Conservation (phyloP, 1,139 yeast species). For the Torulaspora pretoriensis region DNA sequence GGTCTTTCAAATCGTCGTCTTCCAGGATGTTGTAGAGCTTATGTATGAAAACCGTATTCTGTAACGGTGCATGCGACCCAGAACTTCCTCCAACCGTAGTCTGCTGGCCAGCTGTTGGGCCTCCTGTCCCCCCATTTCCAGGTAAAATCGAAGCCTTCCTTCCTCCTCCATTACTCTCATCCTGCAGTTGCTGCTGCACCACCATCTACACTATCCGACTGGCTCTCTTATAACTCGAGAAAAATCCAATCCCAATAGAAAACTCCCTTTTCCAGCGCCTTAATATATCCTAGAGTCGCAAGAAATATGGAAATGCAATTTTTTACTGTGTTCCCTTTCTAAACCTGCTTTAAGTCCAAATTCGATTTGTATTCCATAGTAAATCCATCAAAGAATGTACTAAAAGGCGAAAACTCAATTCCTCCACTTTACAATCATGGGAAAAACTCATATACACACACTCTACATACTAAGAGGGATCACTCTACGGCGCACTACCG, state of each 20-base stretch:
- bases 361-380: background rate
- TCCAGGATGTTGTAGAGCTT: conserved; percentile 62
- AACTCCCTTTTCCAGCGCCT: no score
- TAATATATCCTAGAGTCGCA: background rate
- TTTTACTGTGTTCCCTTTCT: background rate
- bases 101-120: no score
- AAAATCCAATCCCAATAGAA: no score
- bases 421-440: no score
- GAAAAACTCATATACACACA: no score
- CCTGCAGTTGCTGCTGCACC: conserved; percentile 10
- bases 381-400: background rate
- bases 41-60: conserved; percentile 56
- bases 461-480: no score
- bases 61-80: conserved; percentile 11
- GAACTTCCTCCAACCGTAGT: background rate
- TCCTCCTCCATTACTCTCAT: background rate
- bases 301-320: background rate
- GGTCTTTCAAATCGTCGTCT: conserved; percentile 47
- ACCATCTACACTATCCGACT: background rate
- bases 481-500: no score
- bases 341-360: no score
- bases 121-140: background rate
- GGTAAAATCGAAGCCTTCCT: conserved; percentile 7
- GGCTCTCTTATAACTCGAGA: background rate
- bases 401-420: background rate